Base-by-base conservation (phyloP, 352 stramenopile species). In the Thalassiosira mediterranea region DNA sequence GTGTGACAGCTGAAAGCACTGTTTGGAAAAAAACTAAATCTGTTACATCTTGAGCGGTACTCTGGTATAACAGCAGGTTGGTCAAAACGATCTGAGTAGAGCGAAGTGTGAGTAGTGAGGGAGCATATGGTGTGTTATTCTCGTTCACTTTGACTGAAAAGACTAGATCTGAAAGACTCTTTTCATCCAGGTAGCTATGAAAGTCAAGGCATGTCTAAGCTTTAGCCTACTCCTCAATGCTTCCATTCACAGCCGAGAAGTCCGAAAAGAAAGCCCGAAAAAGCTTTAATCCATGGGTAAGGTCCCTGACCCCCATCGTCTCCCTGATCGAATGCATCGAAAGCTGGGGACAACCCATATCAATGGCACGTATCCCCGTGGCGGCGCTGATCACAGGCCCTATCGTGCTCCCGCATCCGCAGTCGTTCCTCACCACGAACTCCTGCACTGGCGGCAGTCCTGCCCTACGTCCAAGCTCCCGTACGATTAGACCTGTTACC, bases 361-460 rank as follows among this genome's bases (percentile, higher is more conserved):
- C 97, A 61, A 99, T 96, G 11, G 96, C 97, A 61, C 95, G 89
- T 56, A 99, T 98, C 34, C 97, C 97, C 25, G 96, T 98, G 57
- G 90, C 88, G 0, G 96, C 94, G 49, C 94, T 94, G n/a, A 98
- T 90, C 37, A 98, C 96, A 1, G 97, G 97, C 23, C 97, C 97
- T 78, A 99, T 99, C 2, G 97, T 99, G 48, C 89, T 98, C 40
- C 97, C 97, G 52, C 97, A 99, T 42, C 84, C 90, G 70, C 94
- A 98, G 79, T 99, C 96, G 76, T 98, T 95, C 64, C 95, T 90
- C 17, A 98, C 93, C 7, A 98, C 95, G 75, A 98, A 98, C 82
- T 98, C 95, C 86, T 99, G 95, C 38, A 98, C 83, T 34, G 94
- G 88, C 3, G 97, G 81, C 54, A 98, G 90, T n/a, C 70, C 82